These are phyloP conservation scores for Peronospora destructor DNA, from an alignment of 352 stramenopile genomes.

Conservation along the genomic window DNA sequence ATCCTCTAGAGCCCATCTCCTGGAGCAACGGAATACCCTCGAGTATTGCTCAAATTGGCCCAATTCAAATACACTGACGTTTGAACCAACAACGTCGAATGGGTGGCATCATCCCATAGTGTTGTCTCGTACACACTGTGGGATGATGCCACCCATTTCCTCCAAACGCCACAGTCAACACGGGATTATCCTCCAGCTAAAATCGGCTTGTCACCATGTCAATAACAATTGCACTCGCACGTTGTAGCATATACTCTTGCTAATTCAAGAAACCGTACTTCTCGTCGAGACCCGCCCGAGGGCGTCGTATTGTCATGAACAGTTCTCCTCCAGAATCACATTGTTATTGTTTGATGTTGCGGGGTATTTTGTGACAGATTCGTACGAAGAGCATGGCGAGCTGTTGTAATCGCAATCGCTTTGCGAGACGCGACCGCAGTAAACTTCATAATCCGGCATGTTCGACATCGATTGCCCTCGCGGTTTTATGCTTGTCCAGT, in stretches of 20 bases:
- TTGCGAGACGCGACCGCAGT: slow-evolving; percentile 24
- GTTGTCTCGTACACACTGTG: too few relatives aligned
- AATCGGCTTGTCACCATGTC: slow-evolving; percentile 11
- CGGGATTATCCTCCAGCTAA: slow-evolving; percentile 7
- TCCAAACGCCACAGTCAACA: slow-evolving; percentile 15
- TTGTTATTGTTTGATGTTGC: slow-evolving; percentile 20
- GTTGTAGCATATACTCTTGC: background rate
- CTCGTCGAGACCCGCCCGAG: slow-evolving; percentile 2
- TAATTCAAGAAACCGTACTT: background rate
- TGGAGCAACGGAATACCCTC: too few relatives aligned
- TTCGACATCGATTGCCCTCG: slow-evolving; percentile 47
- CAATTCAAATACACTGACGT: too few relatives aligned
- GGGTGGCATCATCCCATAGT: too few relatives aligned
- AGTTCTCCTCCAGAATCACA: slow-evolving; percentile 22
- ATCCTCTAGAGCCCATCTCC: too few relatives aligned
- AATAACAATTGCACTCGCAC: slow-evolving; percentile 15
- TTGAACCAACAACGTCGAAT: background rate
- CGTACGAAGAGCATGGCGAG: slow-evolving; percentile 29
- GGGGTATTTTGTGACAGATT: slow-evolving; percentile 18
- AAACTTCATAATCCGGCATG: slow-evolving; percentile 25
- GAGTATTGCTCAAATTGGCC: too few relatives aligned
- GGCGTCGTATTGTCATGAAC: slow-evolving; percentile 27
- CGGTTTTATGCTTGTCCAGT: slow-evolving; percentile 36
- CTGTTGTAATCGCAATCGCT: slow-evolving; percentile 41
- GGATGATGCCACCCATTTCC: too few relatives aligned